Conservation (phyloP, 139 green algal species). For the Medakamo hakoo region DNA sequence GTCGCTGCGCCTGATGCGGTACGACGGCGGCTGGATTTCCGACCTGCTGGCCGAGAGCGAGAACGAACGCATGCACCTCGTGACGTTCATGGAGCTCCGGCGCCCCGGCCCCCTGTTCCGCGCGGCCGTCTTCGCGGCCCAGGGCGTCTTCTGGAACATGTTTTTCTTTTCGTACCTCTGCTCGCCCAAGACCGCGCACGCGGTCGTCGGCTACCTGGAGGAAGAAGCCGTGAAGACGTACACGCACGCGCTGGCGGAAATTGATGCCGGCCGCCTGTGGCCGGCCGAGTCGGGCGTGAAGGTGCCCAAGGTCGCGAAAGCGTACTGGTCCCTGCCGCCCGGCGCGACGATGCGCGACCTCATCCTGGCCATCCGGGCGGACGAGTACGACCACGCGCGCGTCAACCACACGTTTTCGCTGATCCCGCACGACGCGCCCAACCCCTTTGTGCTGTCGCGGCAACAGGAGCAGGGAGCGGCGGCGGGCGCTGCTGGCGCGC, state of each 20-base stretch:
- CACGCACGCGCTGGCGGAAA: slow-evolving; percentile 45
- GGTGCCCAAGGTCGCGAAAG: slow-evolving; percentile 17
- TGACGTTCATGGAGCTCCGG: slow-evolving; percentile 82
- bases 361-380: slow-evolving; percentile 67
- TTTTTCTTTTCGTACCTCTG: slow-evolving; percentile 76
- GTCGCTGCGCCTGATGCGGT: slow-evolving; percentile 57
- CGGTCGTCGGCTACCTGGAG: slow-evolving; percentile 84
- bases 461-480: neutral
- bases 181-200: slow-evolving; percentile 55
- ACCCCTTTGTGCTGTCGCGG: slow-evolving; percentile 37
- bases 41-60: slow-evolving; percentile 91
- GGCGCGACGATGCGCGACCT: slow-evolving; percentile 58
- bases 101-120: slow-evolving; percentile 62
- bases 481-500: no score
- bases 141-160: slow-evolving; percentile 78
- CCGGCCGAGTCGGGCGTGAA: neutral
- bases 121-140: slow-evolving; percentile 46
- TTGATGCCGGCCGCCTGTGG: slow-evolving; percentile 6
- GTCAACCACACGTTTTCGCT: slow-evolving; percentile 75
- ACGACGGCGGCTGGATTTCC: slow-evolving; percentile 81
- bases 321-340: slow-evolving; percentile 40
- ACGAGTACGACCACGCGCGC: slow-evolving; percentile 70
- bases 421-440: slow-evolving; percentile 26
- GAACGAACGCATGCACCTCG: slow-evolving; percentile 87
- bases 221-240: slow-evolving; percentile 93